Evolutionary conservation across 768 basidiomycete species (phyloP).

Genomic region (Russula olivacea): DNA sequence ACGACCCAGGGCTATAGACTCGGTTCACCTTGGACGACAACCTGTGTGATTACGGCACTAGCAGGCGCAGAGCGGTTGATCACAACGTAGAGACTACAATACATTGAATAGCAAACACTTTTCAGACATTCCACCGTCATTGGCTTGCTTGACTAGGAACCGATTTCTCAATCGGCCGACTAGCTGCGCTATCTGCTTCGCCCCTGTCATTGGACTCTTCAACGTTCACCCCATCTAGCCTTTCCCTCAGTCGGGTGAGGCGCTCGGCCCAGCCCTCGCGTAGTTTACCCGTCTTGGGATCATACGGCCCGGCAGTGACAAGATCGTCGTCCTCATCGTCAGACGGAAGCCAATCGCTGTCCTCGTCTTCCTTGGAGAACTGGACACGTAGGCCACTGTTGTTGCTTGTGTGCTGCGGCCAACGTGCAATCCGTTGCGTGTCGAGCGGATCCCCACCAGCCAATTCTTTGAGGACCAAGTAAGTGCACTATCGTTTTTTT

Average conservation of each 20-base stretch:
- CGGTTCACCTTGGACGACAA: not conserved
- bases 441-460: conserved; percentile 68
- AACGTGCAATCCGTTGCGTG: conserved; percentile 68
- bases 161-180: not conserved
- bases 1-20: not conserved
- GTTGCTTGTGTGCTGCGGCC: conserved; percentile 52
- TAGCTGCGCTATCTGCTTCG: not conserved
- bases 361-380: conserved; percentile 56
- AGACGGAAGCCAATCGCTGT: conserved; percentile 29
- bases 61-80: not conserved
- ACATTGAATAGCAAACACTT: not conserved
- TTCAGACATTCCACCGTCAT: not conserved
- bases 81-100: not conserved
- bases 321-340: conserved; percentile 23
- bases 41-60: not conserved
- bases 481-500: conserved; percentile 50
- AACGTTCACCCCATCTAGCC: not conserved
- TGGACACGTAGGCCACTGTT: conserved; percentile 44
- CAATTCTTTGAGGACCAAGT: conserved; percentile 63
- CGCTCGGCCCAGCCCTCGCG: conserved; percentile 18
- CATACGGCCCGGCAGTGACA: conserved; percentile 24
- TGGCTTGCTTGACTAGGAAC: not conserved
- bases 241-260: conserved; percentile 1
- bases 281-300: conserved; percentile 20
- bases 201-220: not conserved